Evolutionary conservation across 164 flowering plant genomes (phyloP), one percentile per base, ranked within the genome.

Genomic region (Vitis amurensis): DNA sequence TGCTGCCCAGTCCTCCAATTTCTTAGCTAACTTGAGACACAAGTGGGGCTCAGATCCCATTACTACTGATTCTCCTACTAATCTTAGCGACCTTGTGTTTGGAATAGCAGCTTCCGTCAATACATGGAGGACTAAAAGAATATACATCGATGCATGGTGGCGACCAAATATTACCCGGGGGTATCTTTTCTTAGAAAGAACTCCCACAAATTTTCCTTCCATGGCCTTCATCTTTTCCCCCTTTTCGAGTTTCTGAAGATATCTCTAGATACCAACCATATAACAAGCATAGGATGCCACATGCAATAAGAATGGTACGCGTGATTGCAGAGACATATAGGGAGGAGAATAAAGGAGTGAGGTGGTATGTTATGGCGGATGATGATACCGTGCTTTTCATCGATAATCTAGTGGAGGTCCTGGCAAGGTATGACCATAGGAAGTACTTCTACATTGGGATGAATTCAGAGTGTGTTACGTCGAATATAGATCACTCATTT

Each of bases 281-380:
- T 61, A 64, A 74, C 3, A 80, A 64, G 55, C 70, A 75, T 27
- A 59, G 16, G 6, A 75, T 51, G 69, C 77, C 76, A 0, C 15
- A 23, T 12, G 75, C 70, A 0, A 70, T 80, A 9, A 56, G 89
- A 52, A 73, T 87, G 64, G 73, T 51, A 0, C 79, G 86, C 0
- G 77, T 84, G 27, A 71, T 87, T 16, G 50, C 67, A 68, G 91
- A 90, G 74, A 75, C 78, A 8, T 85, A 76, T 50, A 84, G 79
- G 29, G 80, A 68, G 30, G 80, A 62, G 1, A 75, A 75, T 1
- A 55, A 76, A 47, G 74, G 69, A 3, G 72, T 81, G 52, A 83
- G 84, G 58, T 90, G 92, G 92, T 84, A 68, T 17, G 80, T 90
- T 0, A 83, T 84, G 86, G 79, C 77, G 11, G 92, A 90, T 53